A percentile compares a stretch with the other conserved stretches of the same genome.
Conservation (phyloP, 352 stramenopile genomes). For the Pythium vanterpoolii region DNA sequence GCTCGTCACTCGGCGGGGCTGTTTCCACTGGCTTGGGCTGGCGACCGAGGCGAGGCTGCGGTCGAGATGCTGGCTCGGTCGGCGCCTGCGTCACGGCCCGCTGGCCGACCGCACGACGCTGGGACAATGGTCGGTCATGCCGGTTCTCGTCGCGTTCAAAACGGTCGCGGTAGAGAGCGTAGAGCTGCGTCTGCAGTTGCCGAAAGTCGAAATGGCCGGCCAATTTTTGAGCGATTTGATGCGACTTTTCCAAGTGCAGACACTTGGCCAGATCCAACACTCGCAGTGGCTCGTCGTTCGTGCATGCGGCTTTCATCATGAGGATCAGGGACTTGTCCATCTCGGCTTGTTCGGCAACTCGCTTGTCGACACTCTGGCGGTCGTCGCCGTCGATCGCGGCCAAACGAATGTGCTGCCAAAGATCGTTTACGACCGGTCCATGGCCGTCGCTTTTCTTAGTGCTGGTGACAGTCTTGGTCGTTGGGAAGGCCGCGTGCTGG, state of each 20-base stretch:
- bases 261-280: conserved; percentile 81
- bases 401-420: conserved; percentile 72
- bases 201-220: conserved; percentile 76
- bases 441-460: conserved; percentile 29
- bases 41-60: conserved; percentile 18
- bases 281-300: conserved; percentile 57
- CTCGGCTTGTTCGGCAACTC: conserved; percentile 66
- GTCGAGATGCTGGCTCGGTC: conserved; percentile 21
- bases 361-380: conserved; percentile 23
- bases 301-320: conserved; percentile 80
- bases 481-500: conserved; percentile 53
- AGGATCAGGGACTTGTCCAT: conserved; percentile 84
- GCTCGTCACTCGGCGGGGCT: background rate
- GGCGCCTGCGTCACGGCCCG: background rate
- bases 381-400: conserved; percentile 33
- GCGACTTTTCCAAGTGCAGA: conserved; percentile 76
- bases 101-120: background rate
- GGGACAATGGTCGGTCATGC: background rate
- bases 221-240: conserved; percentile 82
- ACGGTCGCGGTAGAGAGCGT: conserved; percentile 62
- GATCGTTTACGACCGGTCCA: conserved; percentile 28
- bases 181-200: conserved; percentile 67
- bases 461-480: conserved; percentile 19
- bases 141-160: conserved; percentile 38
- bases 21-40: conserved; percentile 13